These are phyloP conservation scores for Crucibulum parvulum DNA, from an alignment of 1,284 basidiomycete genomes.

Conservation along the genomic window DNA sequence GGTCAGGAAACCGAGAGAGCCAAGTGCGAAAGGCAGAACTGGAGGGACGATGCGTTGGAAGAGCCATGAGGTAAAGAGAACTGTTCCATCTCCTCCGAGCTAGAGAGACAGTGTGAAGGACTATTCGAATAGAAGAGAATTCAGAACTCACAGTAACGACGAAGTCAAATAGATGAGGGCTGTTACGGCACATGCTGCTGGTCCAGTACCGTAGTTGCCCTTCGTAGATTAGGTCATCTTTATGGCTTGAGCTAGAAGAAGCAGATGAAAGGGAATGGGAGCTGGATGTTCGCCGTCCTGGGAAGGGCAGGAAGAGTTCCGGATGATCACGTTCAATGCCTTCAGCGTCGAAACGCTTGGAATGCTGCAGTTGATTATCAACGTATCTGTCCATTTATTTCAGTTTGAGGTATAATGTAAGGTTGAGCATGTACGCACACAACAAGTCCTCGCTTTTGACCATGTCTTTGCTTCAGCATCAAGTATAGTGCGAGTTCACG, in stretches of 20 bases:
- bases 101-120: constrained; percentile 37
- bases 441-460: constrained; percentile 71
- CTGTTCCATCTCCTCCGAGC: constrained; percentile 98
- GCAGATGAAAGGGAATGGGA: constrained; percentile 62
- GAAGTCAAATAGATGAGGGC: constrained; percentile 96
- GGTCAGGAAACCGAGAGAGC: constrained; percentile 97
- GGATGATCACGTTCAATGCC: constrained; percentile 90
- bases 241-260: constrained; percentile 47
- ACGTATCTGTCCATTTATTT: constrained; percentile 73
- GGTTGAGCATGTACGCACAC: constrained; percentile 56
- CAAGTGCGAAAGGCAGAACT: constrained; percentile 97
- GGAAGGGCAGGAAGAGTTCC: constrained; percentile 85
- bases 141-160: constrained; percentile 85
- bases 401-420: constrained; percentile 7
- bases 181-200: constrained; percentile 92
- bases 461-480: constrained; percentile 79
- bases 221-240: constrained; percentile 60
- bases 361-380: constrained; percentile 90
- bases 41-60: constrained; percentile 99
- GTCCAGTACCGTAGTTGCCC: constrained; percentile 99
- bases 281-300: constrained; percentile 76
- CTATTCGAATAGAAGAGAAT: not conserved
- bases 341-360: constrained; percentile 93
- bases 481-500: constrained; percentile 94
- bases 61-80: constrained; percentile 99